Evolutionary conservation across 1,284 basidiomycete species (phyloP).

Genomic region (Austroboletus niveus): DNA sequence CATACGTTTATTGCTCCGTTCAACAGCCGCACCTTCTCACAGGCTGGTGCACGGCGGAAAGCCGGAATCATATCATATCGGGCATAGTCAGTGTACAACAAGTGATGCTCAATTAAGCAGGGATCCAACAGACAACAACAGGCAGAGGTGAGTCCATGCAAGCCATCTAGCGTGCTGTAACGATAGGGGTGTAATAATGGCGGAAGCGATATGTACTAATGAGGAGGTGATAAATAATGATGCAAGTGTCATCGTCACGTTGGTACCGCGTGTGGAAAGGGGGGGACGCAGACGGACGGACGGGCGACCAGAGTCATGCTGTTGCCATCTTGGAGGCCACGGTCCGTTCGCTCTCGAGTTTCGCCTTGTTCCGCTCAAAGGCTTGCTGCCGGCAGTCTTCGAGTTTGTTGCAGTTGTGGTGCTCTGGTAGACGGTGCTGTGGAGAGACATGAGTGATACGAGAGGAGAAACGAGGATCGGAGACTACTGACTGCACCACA

Average conservation of each 20-base stretch:
- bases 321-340: slow-evolving; percentile 80
- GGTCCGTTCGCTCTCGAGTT: slow-evolving; percentile 84
- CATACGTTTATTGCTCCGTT: neutral
- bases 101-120: slow-evolving; percentile 19
- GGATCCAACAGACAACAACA: slow-evolving; percentile 15
- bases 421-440: slow-evolving; percentile 82
- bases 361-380: slow-evolving; percentile 81
- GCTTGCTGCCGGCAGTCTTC: slow-evolving; percentile 82
- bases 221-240: slow-evolving; percentile 30
- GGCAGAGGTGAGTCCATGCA: slow-evolving; percentile 9
- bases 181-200: slow-evolving; percentile 12
- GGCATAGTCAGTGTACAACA: neutral
- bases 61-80: neutral
- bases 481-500: slow-evolving; percentile 70
- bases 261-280: slow-evolving; percentile 11
- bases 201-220: slow-evolving; percentile 17
- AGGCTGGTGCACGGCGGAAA: neutral
- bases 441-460: slow-evolving; percentile 15
- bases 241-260: slow-evolving; percentile 27
- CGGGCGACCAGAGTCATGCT: slow-evolving; percentile 44
- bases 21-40: neutral
- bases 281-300: slow-evolving; percentile 4
- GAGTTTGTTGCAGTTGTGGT: slow-evolving; percentile 75
- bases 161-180: slow-evolving; percentile 19
- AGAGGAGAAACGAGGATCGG: slow-evolving; percentile 1